Percentiles rank a stretch among this genome's conserved stretches.
These are phyloP conservation scores for Pseudogymnoascus sp. DNA, from an alignment of 2,329 filamentous ascomycete genomes.

Conservation along the genomic window DNA sequence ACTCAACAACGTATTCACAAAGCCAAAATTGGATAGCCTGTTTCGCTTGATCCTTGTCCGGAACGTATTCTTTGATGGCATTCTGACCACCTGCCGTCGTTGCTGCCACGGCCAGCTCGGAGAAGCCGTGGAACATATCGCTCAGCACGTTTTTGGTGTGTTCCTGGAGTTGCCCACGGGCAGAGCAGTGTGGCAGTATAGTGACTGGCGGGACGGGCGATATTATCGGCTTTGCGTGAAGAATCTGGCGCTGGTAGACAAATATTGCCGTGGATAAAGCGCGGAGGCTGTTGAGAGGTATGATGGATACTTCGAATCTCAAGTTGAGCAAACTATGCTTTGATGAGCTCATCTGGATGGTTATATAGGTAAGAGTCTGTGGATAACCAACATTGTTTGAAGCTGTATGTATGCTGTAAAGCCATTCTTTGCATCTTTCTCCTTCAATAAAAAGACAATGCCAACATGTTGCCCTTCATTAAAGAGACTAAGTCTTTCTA, in stretches of 20 bases:
- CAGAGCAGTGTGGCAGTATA: constrained; percentile 25
- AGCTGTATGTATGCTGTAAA: constrained; percentile 23
- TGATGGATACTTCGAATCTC: constrained; percentile 24
- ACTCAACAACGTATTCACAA: constrained; percentile 22
- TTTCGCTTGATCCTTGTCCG: constrained; percentile 16
- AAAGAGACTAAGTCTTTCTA: constrained; percentile 27
- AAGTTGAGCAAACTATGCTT: constrained; percentile 20
- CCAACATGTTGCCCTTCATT: constrained; percentile 25
- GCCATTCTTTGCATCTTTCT: constrained; percentile 18
- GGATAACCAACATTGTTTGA: constrained; percentile 22
- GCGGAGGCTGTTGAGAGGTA: constrained; percentile 21
- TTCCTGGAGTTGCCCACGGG: constrained; percentile 23
- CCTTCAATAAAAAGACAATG: constrained; percentile 27
- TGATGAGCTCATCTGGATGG: constrained; percentile 10
- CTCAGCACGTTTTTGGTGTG: constrained; percentile 27
- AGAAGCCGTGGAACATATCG: constrained; percentile 24
- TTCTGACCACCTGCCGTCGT: constrained; percentile 20
- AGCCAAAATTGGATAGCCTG: constrained; percentile 28
- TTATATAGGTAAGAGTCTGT: not conserved
- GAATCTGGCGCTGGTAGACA: constrained; percentile 23
- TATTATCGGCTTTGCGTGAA: constrained; percentile 5
- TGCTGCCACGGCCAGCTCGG: constrained; percentile 21
- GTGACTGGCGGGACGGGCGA: constrained; percentile 13
- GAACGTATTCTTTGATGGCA: constrained; percentile 20
- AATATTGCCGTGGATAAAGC: constrained; percentile 21